A percentile compares a stretch with the other conserved stretches of the same genome.
phyloP scores from a whole-genome alignment of 1,139 yeast species.

The Saccharomyces hybrid region DNA sequence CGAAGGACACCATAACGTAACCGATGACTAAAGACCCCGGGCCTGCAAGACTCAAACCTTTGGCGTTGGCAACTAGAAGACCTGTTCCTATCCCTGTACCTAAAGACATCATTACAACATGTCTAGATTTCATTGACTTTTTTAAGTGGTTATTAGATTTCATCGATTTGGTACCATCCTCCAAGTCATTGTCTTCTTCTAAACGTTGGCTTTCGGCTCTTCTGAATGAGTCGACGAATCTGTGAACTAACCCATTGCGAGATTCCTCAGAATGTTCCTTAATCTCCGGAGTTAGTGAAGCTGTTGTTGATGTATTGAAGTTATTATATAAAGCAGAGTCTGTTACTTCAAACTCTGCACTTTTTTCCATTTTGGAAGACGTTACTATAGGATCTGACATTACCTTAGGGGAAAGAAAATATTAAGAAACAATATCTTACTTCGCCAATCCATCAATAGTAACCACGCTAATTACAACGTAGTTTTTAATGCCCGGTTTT shows the following conservation, averaged over 20 bases:
- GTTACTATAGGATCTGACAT: background rate
- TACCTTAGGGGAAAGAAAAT: background rate
- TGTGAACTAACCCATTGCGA: constrained; percentile 6
- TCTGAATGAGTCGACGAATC: constrained; percentile 24
- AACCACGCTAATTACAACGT: background rate
- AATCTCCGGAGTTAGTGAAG: background rate
- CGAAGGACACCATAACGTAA: constrained; percentile 54
- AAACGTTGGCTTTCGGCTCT: constrained; percentile 12
- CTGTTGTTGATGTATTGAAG: background rate
- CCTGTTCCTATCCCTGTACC: constrained; percentile 85
- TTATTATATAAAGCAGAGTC: background rate
- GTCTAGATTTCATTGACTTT: constrained; percentile 43
- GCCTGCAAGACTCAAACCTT: constrained; percentile 59
- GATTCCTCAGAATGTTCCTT: background rate
- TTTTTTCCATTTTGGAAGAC: constrained; percentile 3
- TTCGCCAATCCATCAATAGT: background rate
- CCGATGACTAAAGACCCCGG: constrained; percentile 71
- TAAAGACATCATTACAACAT: constrained; percentile 61
- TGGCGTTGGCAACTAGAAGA: constrained; percentile 64
- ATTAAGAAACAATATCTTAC: background rate
- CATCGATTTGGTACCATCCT: constrained; percentile 13
- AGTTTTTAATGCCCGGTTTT: background rate
- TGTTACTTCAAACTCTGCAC: background rate
- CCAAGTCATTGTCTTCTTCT: constrained; percentile 12
- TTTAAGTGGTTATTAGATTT: constrained; percentile 28